Evolutionary conservation across 1,139 yeast genomes (phyloP), one percentile per base, ranked within the genome.

Genomic region (Blastobotrys petasosporus): DNA sequence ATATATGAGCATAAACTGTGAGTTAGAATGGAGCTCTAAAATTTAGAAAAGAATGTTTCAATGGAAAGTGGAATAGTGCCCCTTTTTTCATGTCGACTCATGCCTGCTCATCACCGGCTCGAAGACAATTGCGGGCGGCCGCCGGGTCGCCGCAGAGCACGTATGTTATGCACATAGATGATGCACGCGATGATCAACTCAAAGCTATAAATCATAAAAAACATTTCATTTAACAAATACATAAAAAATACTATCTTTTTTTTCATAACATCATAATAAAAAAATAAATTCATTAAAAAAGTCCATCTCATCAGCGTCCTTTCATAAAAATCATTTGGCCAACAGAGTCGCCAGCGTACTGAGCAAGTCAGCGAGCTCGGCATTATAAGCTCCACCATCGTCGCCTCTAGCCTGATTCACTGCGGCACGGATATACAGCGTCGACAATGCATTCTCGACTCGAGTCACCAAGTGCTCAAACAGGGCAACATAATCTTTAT

Each of bases 401-500:
- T 44, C 12, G 46, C 47, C 11, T 33, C 31, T 32, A 54, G 33
- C 7, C 7, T 51, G 44, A 9, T 48, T 43, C 15, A 57, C 50
- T 2, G 55, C 51, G 4, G 54, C 49, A 12, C 61, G 52, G 15
- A 56, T 28, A 37, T 54, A 57, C 47, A 62, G 42, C 25, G 61
- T 58, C 4, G 59, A 45, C 33, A 61, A 40, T n/a, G 62, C 56
- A 43, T 75, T 77, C 57, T 82, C 88, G 44, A 82, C 73, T 56
- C 88, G 68, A 0, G 85, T 79, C 25, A 80, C 77, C 25, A 80
- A 64, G 56, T 80, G 85, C 49, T 79, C 82, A 52, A 82, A 67
- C 45, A 80, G 70, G n/a, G 73, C 66, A 31, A 78, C 52, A 46
- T 66, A 56, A 41, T 71, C 75, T 39, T 60, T 54, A 41, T 70